Conservation (phyloP, 495 filamentous ascomycete species). For the Talaromyces proteolyticus region DNA sequence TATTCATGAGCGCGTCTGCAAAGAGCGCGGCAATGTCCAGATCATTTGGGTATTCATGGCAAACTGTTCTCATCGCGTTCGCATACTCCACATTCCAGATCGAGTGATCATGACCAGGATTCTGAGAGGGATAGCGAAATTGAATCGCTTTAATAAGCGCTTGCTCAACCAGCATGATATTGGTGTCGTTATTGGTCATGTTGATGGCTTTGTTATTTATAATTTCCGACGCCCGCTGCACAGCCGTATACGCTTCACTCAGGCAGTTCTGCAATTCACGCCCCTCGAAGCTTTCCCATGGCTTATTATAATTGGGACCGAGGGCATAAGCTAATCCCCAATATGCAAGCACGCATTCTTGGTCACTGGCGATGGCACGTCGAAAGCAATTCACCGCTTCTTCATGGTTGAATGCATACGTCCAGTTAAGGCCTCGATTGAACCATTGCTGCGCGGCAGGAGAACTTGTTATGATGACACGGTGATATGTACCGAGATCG, state of each 20-base stretch:
- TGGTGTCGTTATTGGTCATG: too few relatives aligned
- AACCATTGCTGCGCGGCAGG: slow-evolving; percentile 27
- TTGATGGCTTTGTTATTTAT: slow-evolving; percentile 10
- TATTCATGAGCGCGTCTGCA: slow-evolving; percentile 63
- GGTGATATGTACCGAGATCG: slow-evolving; percentile 46
- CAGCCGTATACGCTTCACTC: slow-evolving; percentile 35
- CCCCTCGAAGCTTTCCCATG: slow-evolving; percentile 60
- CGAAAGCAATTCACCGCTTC: slow-evolving; percentile 17
- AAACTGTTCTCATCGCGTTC: slow-evolving; percentile 52
- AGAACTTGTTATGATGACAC: slow-evolving; percentile 36
- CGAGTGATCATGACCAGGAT: slow-evolving; percentile 11
- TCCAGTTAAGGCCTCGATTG: slow-evolving; percentile 28
- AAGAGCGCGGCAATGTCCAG: slow-evolving; percentile 57
- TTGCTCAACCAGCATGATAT: slow-evolving; percentile 38
- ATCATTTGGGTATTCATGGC: slow-evolving; percentile 46
- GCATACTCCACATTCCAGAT: slow-evolving; percentile 54
- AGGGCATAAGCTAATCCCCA: slow-evolving; percentile 63
- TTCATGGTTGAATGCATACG: slow-evolving; percentile 31
- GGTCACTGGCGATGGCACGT: slow-evolving; percentile 6
- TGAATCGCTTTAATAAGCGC: slow-evolving; percentile 54
- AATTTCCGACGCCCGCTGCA: slow-evolving; percentile 25
- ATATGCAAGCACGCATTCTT: slow-evolving; percentile 46
- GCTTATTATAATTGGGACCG: slow-evolving; percentile 72
- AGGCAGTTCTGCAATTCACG: slow-evolving; percentile 45
- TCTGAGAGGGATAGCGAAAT: slow-evolving; percentile 44